A percentile compares a stretch with the other conserved stretches of the same genome.
Conservation (phyloP, 1,284 basidiomycete genomes). For the Inonotus hispidus region DNA sequence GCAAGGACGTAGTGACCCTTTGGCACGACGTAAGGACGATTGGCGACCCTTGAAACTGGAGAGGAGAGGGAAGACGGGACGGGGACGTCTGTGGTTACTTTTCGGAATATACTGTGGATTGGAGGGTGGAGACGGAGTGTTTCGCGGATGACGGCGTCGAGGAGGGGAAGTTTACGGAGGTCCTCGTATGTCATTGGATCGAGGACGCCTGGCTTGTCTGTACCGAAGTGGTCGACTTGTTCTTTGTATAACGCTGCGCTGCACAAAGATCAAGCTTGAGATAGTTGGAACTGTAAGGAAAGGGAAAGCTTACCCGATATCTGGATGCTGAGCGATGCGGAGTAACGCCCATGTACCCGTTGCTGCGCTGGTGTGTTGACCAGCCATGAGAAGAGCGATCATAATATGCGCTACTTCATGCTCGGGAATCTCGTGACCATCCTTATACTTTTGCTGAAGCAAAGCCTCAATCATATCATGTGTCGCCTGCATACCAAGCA, state of each 20-base stretch:
- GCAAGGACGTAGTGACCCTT: slow-evolving; percentile 90
- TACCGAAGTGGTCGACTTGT: slow-evolving; percentile 80
- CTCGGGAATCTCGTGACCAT: slow-evolving; percentile 75
- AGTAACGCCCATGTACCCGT: slow-evolving; percentile 88
- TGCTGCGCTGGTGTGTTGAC: slow-evolving; percentile 95
- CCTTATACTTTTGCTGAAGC: slow-evolving; percentile 81
- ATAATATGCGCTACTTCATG: slow-evolving; percentile 96
- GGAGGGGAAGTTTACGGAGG: slow-evolving; percentile 73
- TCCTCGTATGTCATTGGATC: slow-evolving; percentile 84
- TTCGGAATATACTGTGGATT: slow-evolving; percentile 89
- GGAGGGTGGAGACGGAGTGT: slow-evolving; percentile 90
- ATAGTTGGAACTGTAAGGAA: background rate
- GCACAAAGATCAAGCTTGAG: background rate
- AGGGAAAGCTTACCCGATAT: slow-evolving; percentile 58
- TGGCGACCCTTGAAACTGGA: slow-evolving; percentile 38
- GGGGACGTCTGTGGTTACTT: slow-evolving; percentile 79
- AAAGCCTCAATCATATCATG: slow-evolving; percentile 95
- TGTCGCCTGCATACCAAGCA: slow-evolving; percentile 44
- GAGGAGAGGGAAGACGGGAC: slow-evolving; percentile 80
- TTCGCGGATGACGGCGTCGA: slow-evolving; percentile 90
- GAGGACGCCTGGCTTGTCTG: slow-evolving; percentile 69
- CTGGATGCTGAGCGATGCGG: slow-evolving; percentile 80
- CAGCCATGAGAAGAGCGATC: slow-evolving; percentile 95
- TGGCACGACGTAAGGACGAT: slow-evolving; percentile 75
- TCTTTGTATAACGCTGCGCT: slow-evolving; percentile 83